Percentiles rank a stretch among this genome's conserved stretches.
phyloP scores from a whole-genome alignment of 2,329 filamentous ascomycete species.

The Aureobasidium sp. region DNA sequence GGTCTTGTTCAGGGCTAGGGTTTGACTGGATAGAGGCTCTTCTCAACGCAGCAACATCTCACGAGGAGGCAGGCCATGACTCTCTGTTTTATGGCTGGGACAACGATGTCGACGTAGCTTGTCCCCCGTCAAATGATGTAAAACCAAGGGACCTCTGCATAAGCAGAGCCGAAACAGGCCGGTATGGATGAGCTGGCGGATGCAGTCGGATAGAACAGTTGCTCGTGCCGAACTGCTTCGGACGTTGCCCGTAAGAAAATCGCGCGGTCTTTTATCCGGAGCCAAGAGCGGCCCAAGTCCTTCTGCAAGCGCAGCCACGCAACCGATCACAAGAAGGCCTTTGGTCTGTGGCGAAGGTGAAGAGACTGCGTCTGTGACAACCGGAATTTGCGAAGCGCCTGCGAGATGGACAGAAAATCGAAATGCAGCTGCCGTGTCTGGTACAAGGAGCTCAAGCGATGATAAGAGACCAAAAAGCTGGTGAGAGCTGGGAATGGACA shows the following conservation, averaged over 20 bases:
- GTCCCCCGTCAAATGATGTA: neutral
- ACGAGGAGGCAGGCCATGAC: neutral
- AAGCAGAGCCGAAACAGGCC: neutral
- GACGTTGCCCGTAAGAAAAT: constrained; percentile 13
- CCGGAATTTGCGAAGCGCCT: no score
- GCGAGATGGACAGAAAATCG: neutral
- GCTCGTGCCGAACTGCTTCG: constrained; percentile 13
- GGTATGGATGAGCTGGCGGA: neutral
- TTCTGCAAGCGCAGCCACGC: constrained; percentile 5
- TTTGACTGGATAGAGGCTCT: neutral
- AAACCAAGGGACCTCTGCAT: neutral
- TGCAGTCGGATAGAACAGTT: constrained; percentile 5
- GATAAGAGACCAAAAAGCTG: neutral
- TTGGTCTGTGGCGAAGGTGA: neutral
- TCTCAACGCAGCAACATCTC: neutral
- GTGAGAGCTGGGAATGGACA: neutral
- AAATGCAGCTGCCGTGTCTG: neutral
- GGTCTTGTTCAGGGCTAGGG: neutral
- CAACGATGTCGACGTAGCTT: neutral
- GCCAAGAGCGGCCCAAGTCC: constrained; percentile 10
- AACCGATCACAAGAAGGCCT: neutral
- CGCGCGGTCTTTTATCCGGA: constrained; percentile 12
- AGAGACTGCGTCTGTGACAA: no score
- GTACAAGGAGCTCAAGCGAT: constrained; percentile 1
- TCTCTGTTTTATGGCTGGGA: neutral